Base-by-base conservation (phyloP, 106 monocot genomes). In the Dioscorea alata region DNA sequence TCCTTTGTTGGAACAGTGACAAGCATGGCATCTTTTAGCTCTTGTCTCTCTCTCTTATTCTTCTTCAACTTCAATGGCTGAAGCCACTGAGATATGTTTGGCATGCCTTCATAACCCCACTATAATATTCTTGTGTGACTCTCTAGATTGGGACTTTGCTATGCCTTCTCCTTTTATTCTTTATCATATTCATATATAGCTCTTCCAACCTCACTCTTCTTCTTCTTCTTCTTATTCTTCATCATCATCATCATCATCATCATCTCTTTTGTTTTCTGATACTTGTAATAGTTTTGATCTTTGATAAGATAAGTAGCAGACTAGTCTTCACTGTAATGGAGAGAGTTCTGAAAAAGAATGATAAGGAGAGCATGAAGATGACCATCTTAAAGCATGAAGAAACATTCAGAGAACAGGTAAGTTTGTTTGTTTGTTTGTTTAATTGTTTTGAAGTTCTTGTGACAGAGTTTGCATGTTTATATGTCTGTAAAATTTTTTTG, bases 371-470 rank as follows among this genome's bases (percentile, higher is more conserved):
- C 76, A 76, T 87, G 80, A 87, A 77, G 71, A 83, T 62, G 65
- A 74, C 76, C n/a, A 83, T 87, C 60, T 63, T 86, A 23, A 82
- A 80, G 72, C 86, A 86, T 32, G 87, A 83, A 71, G 80, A 83
- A 66, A 78, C 74, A 2, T 83, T 87, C 71, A 87, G 64, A 69
- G 51, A 72, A 34, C 87, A 87, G 83, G 87, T 87, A 65, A 42
- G 23, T 13, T 14, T 57, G 7, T 16, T 23, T 35, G 51, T 16
- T 48, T 12, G 50, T 42, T 4, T 34, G 42, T 24, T 51, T 16
- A 0, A 0, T 42, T 42, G 42, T 0, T 6, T 8, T 42, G 42
- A 42, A 8, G 42, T 42, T 42, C 4, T 42, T 42, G 42, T 42
- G 28, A 28, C 10, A 8, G 2, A 23, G 6, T 14, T 32, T 32